Evolutionary conservation across 2,329 filamentous ascomycete genomes (phyloP).

Genomic region (Trichoderma gracile): DNA sequence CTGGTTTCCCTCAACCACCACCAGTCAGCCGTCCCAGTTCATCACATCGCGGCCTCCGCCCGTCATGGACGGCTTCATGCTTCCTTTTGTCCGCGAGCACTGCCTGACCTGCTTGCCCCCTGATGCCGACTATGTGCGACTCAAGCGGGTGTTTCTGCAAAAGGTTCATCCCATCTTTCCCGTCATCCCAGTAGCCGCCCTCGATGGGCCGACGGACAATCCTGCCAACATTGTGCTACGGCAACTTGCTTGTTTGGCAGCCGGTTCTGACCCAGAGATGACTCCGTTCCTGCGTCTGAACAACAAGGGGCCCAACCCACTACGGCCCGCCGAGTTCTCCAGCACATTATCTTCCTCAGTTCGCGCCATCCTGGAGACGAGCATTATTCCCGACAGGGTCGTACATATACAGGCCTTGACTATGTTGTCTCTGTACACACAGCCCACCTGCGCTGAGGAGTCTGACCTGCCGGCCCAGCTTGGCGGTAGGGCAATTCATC

Average conservation of each 20-base stretch:
- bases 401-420: slow-evolving; percentile 56
- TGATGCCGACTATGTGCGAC: slow-evolving; percentile 45
- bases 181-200: slow-evolving; percentile 45
- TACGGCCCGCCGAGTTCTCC: slow-evolving; percentile 52
- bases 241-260: slow-evolving; percentile 58
- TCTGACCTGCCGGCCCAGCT: slow-evolving; percentile 56
- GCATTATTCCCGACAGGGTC: slow-evolving; percentile 55
- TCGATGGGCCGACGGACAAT: slow-evolving; percentile 36
- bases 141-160: slow-evolving; percentile 51
- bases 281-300: slow-evolving; percentile 47
- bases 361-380: slow-evolving; percentile 53
- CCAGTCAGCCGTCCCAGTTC: slow-evolving; percentile 40
- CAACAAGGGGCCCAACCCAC: slow-evolving; percentile 41
- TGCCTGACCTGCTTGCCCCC: slow-evolving; percentile 53
- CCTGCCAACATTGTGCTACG: slow-evolving; percentile 48
- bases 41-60: slow-evolving; percentile 42
- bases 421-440: slow-evolving; percentile 60
- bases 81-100: slow-evolving; percentile 48
- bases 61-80: slow-evolving; percentile 44
- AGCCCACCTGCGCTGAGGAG: slow-evolving; percentile 55
- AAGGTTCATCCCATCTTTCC: slow-evolving; percentile 59
- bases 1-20: slow-evolving; percentile 46
- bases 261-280: slow-evolving; percentile 51
- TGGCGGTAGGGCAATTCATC: slow-evolving; percentile 56
- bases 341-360: slow-evolving; percentile 51